phyloP scores from a whole-genome alignment of 768 basidiomycete genomes.

The Pleurotus tuber-regium region DNA sequence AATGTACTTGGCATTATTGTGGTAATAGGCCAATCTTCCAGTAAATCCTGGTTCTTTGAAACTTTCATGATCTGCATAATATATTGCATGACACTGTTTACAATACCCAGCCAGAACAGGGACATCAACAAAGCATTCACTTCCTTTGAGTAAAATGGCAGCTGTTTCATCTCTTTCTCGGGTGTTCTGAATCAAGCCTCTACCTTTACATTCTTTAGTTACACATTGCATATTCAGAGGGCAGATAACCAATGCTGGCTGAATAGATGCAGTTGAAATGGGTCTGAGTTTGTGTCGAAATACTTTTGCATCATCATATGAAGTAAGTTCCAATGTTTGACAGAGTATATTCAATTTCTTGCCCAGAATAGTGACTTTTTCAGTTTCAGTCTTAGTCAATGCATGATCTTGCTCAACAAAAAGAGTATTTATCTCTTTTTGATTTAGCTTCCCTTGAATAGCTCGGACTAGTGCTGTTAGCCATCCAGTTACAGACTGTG shows the following conservation, averaged over 20 bases:
- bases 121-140: constrained; percentile 6
- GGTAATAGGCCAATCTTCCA: constrained; percentile 1
- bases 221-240: constrained; percentile 4
- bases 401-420: too few species aligned
- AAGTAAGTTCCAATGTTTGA: background rate
- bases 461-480: too few species aligned
- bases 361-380: too few species aligned
- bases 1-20: constrained; percentile 14
- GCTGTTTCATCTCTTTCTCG: constrained; percentile 10
- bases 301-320: background rate
- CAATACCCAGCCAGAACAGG: constrained; percentile 17
- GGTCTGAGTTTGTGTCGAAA: background rate
- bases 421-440: too few species aligned
- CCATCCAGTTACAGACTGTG: too few species aligned
- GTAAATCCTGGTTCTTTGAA: background rate
- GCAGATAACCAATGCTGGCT: background rate
- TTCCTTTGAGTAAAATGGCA: constrained; percentile 15
- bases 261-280: background rate
- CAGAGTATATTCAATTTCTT: too few species aligned
- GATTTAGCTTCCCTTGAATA: too few species aligned
- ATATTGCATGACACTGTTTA: constrained; percentile 13
- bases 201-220: background rate
- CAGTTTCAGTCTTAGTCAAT: too few species aligned
- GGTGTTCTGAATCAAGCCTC: background rate
- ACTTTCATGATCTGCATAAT: constrained; percentile 20